Percentiles rank a stretch among this genome's conserved stretches.
phyloP scores from a whole-genome alignment of 371 early-diverging fungal genomes.

The Sanchytrium tribonematis region DNA sequence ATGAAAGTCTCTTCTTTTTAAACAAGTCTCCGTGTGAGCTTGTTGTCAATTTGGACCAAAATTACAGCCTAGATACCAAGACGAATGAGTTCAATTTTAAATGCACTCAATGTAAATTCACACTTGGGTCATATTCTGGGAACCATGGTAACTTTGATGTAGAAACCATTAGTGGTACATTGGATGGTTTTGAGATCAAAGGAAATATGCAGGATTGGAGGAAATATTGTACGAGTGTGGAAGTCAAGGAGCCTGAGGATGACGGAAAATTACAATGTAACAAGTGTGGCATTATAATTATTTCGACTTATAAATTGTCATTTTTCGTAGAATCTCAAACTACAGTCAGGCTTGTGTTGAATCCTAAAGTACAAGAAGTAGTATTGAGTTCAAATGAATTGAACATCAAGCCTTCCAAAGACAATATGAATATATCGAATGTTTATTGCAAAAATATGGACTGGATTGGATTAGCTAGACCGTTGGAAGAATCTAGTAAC shows the following conservation, averaged over 20 bases:
- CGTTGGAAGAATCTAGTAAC: background rate
- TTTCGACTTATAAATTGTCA: background rate
- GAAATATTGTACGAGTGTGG: background rate
- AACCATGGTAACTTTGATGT: background rate
- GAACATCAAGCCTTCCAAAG: background rate
- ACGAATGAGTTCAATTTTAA: background rate
- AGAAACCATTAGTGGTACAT: background rate
- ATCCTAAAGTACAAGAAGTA: background rate
- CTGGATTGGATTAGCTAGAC: background rate
- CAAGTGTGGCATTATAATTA: background rate
- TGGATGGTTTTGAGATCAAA: background rate
- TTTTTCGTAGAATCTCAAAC: background rate
- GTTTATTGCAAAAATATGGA: background rate
- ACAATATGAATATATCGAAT: background rate
- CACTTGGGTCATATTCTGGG: background rate
- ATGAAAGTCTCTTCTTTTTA: background rate
- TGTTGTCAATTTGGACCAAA: background rate
- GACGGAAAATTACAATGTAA: background rate
- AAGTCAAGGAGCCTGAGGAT: background rate
- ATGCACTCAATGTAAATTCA: background rate
- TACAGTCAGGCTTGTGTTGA: background rate
- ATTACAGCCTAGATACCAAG: background rate
- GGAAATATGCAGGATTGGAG: background rate
- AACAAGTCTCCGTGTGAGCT: background rate
- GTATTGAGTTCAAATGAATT: background rate